Percentiles rank a stretch among this genome's conserved stretches.
These are phyloP conservation scores for Capsicum rhomboideum DNA, from an alignment of 257 asterid species.

Conservation along the genomic window DNA sequence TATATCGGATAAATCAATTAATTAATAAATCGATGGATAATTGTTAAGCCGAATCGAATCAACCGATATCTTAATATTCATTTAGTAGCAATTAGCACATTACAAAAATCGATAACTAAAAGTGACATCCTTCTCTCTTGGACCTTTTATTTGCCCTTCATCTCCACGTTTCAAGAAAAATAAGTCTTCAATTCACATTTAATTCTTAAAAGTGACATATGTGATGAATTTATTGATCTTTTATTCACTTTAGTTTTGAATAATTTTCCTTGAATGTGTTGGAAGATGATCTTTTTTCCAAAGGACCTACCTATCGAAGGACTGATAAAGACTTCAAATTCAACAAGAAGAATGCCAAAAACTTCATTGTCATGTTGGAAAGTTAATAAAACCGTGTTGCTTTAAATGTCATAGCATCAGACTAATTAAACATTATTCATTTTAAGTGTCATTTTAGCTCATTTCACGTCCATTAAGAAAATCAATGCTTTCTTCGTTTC, in stretches of 20 bases:
- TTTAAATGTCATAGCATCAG: not conserved
- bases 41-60: no score
- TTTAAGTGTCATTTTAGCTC: no score
- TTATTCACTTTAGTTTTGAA: not conserved
- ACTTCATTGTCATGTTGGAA: not conserved
- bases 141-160: not conserved
- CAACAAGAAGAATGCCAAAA: no score
- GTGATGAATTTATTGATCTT: not conserved
- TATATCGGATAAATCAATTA: no score
- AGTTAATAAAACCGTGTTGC: not conserved
- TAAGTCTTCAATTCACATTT: not conserved
- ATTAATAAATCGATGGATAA: no score
- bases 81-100: no score
- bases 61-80: no score
- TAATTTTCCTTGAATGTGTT: not conserved
- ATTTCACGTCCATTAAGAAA: no score
- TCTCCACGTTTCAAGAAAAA: not conserved
- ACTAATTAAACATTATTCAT: not conserved
- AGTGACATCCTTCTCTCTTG: no score
- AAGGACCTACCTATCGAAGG: not conserved
- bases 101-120: no score
- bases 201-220: not conserved
- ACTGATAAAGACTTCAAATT: not conserved
- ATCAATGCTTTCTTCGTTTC: no score
- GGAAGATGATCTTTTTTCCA: not conserved